Conservation (phyloP, 2,329 filamentous ascomycete genomes). For the Cytospora mali region DNA sequence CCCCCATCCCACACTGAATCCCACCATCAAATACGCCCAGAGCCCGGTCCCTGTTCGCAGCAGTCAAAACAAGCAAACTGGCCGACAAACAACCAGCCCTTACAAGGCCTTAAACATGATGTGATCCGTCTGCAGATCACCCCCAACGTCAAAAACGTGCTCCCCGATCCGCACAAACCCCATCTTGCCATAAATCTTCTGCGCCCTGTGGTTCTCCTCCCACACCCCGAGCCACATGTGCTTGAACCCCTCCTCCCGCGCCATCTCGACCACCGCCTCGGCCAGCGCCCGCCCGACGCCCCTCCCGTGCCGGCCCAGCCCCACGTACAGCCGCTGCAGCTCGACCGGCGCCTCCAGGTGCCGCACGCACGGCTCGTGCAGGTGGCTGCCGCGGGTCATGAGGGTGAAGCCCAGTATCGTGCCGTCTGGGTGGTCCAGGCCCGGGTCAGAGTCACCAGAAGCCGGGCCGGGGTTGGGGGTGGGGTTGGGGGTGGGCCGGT, state of each 20-base stretch:
- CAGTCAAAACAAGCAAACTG: background rate
- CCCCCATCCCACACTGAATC: background rate
- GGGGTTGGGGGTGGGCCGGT: no score
- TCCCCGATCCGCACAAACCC: slow-evolving; percentile 44
- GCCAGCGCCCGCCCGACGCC: slow-evolving; percentile 44
- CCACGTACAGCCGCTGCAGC: slow-evolving; percentile 48
- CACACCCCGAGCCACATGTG: slow-evolving; percentile 52
- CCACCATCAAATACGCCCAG: no score
- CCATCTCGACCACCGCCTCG: slow-evolving; percentile 37
- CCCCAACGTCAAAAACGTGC: slow-evolving; percentile 47
- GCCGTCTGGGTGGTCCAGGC: slow-evolving; percentile 20
- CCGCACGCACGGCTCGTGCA: slow-evolving; percentile 43
- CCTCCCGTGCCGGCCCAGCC: slow-evolving; percentile 38
- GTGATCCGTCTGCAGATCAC: slow-evolving; percentile 45
- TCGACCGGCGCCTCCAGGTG: slow-evolving; percentile 39
- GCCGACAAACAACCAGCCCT: background rate
- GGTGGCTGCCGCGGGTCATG: slow-evolving; percentile 38
- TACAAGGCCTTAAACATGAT: slow-evolving; percentile 39
- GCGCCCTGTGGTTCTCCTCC: slow-evolving; percentile 47
- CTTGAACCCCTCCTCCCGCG: slow-evolving; percentile 40
- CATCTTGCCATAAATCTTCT: slow-evolving; percentile 43
- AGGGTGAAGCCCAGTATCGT: slow-evolving; percentile 45
- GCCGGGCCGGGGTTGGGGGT: no score
- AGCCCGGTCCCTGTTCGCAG: no score
- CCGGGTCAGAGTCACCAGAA: slow-evolving; percentile 31